These are phyloP conservation scores for Cyclostephanos invisitatus DNA, from an alignment of 108 stramenopile species.

Conservation along the genomic window DNA sequence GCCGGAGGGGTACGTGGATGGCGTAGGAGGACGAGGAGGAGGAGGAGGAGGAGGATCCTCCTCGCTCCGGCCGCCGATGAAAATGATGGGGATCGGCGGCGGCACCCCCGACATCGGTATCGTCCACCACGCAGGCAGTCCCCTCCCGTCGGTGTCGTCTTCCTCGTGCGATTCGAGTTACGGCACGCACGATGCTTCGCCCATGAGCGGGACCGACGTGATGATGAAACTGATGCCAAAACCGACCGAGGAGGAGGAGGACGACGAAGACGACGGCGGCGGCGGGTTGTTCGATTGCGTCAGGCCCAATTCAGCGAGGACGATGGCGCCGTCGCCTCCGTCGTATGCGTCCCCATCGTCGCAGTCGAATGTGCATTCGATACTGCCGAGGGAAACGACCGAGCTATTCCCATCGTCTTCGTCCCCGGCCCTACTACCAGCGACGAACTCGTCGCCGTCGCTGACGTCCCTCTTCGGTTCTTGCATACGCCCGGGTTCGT, in stretches of 20 bases:
- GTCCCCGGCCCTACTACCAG: too few species aligned
- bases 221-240: too few species aligned
- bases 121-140: too few species aligned
- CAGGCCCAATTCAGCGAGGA: background rate
- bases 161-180: background rate
- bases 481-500: slow-evolving; percentile 26
- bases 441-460: slow-evolving; percentile 9
- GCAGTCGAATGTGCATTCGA: background rate
- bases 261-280: too few species aligned
- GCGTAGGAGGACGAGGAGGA: too few species aligned
- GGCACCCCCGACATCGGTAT: too few species aligned
- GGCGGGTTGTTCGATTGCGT: slow-evolving; percentile 38
- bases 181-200: background rate
- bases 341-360: background rate
- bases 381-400: background rate
- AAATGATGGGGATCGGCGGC: too few species aligned
- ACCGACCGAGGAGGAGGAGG: too few species aligned
- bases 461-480: slow-evolving; percentile 23
- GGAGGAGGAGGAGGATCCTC: background rate
- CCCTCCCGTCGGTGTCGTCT: background rate
- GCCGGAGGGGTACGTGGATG: too few species aligned
- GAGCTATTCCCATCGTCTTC: too few species aligned
- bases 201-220: background rate
- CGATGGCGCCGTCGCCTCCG: background rate
- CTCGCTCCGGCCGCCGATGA: too few species aligned